Conservation (phyloP, 2,329 filamentous ascomycete genomes). For the Pseudopyricularia cyperi region DNA sequence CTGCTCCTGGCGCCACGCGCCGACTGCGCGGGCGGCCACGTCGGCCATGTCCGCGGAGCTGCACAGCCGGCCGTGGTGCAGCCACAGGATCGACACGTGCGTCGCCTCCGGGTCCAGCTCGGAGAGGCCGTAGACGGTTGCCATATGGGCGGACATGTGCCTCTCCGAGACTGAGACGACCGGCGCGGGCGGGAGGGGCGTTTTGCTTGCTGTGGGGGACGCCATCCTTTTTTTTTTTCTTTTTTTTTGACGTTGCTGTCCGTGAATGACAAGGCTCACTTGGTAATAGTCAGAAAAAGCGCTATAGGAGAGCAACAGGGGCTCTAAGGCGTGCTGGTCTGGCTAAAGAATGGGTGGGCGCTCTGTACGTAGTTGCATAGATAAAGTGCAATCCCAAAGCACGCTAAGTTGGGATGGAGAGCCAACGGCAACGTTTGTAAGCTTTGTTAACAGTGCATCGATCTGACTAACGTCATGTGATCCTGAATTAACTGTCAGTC, state of each 20-base stretch:
- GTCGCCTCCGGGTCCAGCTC: conserved; percentile 46
- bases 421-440: too few species aligned
- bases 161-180: conserved; percentile 51
- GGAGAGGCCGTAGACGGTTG: conserved; percentile 68
- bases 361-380: too few species aligned
- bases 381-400: too few species aligned
- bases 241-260: neutral
- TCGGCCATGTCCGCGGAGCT: conserved; percentile 62
- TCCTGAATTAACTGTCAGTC: too few species aligned
- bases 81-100: conserved; percentile 71
- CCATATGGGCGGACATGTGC: conserved; percentile 64
- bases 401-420: too few species aligned
- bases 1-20: conserved; percentile 46
- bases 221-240: conserved; percentile 4
- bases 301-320: too few species aligned
- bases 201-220: conserved; percentile 5
- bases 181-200: conserved; percentile 22
- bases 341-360: too few species aligned
- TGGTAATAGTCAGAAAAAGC: too few species aligned
- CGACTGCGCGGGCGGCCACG: conserved; percentile 55
- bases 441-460: too few species aligned
- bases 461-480: too few species aligned
- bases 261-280: too few species aligned
- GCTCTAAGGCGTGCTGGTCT: too few species aligned
- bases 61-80: conserved; percentile 69